These are phyloP conservation scores for Magnolia sinica DNA, from an alignment of 164 flowering plant species.

Conservation along the genomic window DNA sequence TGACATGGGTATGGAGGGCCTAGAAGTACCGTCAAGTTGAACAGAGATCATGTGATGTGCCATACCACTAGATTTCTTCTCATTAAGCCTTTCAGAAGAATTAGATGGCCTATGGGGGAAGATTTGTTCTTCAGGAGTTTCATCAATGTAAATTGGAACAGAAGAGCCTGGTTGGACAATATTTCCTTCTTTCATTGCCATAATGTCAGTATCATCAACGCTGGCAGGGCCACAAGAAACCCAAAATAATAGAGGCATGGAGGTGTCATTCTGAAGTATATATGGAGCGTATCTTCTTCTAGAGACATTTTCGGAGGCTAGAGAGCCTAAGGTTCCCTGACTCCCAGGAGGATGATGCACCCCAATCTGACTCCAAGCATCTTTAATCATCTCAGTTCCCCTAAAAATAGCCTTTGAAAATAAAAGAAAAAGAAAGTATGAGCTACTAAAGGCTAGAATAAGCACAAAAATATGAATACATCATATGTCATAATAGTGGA, in stretches of 20 bases:
- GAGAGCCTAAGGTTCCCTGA: conserved; percentile 19
- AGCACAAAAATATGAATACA: neutral
- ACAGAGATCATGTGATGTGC: conserved; percentile 66
- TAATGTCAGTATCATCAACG: conserved; percentile 32
- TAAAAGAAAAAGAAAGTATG: conserved; percentile 6
- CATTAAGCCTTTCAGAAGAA: conserved; percentile 64
- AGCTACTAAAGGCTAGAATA: neutral
- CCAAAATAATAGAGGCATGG: conserved; percentile 62
- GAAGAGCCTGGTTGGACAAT: conserved; percentile 63
- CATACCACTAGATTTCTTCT: conserved; percentile 48
- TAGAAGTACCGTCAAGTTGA: conserved; percentile 78
- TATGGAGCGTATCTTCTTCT: conserved; percentile 77
- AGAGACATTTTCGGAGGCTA: conserved; percentile 26
- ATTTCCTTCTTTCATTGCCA: conserved; percentile 29
- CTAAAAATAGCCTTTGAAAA: conserved; percentile 53
- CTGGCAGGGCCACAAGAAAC: conserved; percentile 35
- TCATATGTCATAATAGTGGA: neutral
- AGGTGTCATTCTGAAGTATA: conserved; percentile 78
- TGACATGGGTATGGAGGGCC: conserved; percentile 71
- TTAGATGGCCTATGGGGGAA: conserved; percentile 39
- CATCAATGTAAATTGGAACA: conserved; percentile 63
- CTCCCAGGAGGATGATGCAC: conserved; percentile 27
- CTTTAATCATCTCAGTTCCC: conserved; percentile 60
- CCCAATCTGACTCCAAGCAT: conserved; percentile 40
- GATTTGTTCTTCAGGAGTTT: conserved; percentile 57